Percentiles rank a stretch among this genome's conserved stretches.
Evolutionary conservation across 2,329 filamentous ascomycete species (phyloP).

Genomic region (Xylaria sp.): DNA sequence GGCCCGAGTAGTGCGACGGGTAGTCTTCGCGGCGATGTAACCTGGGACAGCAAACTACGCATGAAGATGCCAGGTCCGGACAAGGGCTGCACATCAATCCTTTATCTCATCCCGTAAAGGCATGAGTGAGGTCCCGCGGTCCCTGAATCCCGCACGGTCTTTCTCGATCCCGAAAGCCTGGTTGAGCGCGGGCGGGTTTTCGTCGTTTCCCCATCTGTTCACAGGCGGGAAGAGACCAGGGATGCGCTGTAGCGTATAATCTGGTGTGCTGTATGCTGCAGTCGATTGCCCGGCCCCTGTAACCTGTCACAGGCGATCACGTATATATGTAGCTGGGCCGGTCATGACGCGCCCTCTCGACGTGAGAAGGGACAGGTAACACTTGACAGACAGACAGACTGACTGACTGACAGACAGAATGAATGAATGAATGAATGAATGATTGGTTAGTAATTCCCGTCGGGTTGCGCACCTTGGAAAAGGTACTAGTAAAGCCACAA

Average conservation of each 20-base stretch:
- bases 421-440: too few relatives aligned
- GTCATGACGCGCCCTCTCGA: background rate
- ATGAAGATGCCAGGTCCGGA: constrained; percentile 11
- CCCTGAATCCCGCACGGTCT: constrained; percentile 24
- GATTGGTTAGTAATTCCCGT: constrained; percentile 12
- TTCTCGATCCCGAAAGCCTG: constrained; percentile 34
- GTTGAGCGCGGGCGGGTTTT: constrained; percentile 24
- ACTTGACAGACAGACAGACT: background rate
- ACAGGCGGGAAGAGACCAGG: constrained; percentile 26
- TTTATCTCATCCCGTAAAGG: constrained; percentile 8
- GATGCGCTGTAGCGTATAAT: background rate
- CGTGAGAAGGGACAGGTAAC: constrained; percentile 9
- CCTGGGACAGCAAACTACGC: background rate
- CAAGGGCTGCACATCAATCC: constrained; percentile 12
- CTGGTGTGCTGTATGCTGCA: background rate
- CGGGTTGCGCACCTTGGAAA: background rate
- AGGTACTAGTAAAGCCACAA: background rate
- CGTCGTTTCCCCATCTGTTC: constrained; percentile 35
- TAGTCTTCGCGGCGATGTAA: constrained; percentile 24
- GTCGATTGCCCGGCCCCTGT: background rate
- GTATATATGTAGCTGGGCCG: constrained; percentile 12
- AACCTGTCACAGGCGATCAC: constrained; percentile 3
- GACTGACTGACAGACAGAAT: too few relatives aligned
- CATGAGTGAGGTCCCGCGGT: constrained; percentile 2
- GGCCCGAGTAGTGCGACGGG: background rate